Conservation (phyloP, 2,329 filamentous ascomycete genomes). For the Microsporum canis region DNA sequence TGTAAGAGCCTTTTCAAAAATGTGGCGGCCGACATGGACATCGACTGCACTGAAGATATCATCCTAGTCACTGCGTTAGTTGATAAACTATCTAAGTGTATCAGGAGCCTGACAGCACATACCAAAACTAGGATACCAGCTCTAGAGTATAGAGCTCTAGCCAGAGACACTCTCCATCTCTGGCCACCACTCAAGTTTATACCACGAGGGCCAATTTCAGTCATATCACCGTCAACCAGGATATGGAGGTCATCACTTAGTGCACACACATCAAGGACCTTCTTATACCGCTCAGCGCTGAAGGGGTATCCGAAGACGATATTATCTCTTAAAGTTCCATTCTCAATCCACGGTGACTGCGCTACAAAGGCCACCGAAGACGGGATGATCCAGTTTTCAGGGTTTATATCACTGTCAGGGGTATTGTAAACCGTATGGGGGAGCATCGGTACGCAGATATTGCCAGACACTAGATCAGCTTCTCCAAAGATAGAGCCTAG, state of each 20-base stretch:
- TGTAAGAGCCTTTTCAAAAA: constrained; percentile 47
- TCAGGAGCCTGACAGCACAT: not conserved
- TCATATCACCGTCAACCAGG: constrained; percentile 54
- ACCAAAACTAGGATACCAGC: constrained; percentile 47
- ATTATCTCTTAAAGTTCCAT: constrained; percentile 58
- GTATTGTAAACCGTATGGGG: not conserved
- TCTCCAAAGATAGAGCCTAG: constrained; percentile 2
- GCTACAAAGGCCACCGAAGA: constrained; percentile 16
- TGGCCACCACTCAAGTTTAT: constrained; percentile 52
- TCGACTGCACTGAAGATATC: constrained; percentile 51
- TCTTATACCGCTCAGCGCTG: constrained; percentile 56
- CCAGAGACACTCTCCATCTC: constrained; percentile 49
- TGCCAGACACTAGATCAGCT: not conserved
- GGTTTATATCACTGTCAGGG: not conserved
- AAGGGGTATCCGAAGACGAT: constrained; percentile 55
- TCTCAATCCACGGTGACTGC: constrained; percentile 57
- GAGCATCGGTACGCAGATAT: not conserved
- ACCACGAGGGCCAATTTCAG: constrained; percentile 51
- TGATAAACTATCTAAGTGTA: not conserved
- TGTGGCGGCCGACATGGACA: constrained; percentile 52
- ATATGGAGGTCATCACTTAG: constrained; percentile 50
- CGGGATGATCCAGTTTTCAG: constrained; percentile 1
- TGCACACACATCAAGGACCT: constrained; percentile 56
- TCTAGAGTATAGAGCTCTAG: constrained; percentile 48
- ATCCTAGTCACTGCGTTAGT: not conserved